A percentile compares a stretch with the other conserved stretches of the same genome.
Conservation (phyloP, 2,329 filamentous ascomycete genomes). For the Emericellopsis atlantica region DNA sequence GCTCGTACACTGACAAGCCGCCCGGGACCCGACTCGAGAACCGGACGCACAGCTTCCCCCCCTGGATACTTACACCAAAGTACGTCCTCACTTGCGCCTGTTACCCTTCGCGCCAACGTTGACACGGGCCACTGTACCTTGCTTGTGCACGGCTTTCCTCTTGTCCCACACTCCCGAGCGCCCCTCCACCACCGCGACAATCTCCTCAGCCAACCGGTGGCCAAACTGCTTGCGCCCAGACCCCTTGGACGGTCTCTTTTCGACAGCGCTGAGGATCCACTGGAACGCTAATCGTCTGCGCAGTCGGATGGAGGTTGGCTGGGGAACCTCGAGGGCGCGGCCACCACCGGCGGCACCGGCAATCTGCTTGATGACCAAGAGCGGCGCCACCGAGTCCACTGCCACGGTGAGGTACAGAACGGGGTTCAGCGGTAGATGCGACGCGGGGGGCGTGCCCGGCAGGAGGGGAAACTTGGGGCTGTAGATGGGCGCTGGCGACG, state of each 20-base stretch:
- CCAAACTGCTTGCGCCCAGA: conserved; percentile 64
- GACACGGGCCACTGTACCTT: conserved; percentile 63
- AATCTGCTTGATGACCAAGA: conserved; percentile 66
- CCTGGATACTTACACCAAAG: neutral
- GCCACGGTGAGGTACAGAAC: conserved; percentile 80
- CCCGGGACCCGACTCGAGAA: neutral
- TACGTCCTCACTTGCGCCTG: conserved; percentile 12
- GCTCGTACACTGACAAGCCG: neutral
- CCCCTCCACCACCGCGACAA: conserved; percentile 80
- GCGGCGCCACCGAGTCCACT: conserved; percentile 83
- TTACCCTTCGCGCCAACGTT: conserved; percentile 43
- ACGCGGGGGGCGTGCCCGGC: conserved; percentile 62
- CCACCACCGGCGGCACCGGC: conserved; percentile 79
- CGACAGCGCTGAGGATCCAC: conserved; percentile 83
- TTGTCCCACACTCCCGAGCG: conserved; percentile 75
- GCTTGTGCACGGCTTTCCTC: conserved; percentile 66
- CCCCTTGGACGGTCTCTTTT: conserved; percentile 61
- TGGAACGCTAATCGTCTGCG: conserved; percentile 65
- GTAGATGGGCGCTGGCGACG: conserved; percentile 64
- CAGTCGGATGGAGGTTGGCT: conserved; percentile 63
- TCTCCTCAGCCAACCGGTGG: conserved; percentile 69
- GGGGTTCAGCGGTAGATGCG: conserved; percentile 78
- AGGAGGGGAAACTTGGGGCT: conserved; percentile 60
- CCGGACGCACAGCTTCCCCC: neutral
- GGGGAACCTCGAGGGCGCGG: conserved; percentile 67